Percentiles rank a stretch among this genome's conserved stretches.
Conservation (phyloP, 1,139 yeast species). For the Hyphopichia fennica region DNA sequence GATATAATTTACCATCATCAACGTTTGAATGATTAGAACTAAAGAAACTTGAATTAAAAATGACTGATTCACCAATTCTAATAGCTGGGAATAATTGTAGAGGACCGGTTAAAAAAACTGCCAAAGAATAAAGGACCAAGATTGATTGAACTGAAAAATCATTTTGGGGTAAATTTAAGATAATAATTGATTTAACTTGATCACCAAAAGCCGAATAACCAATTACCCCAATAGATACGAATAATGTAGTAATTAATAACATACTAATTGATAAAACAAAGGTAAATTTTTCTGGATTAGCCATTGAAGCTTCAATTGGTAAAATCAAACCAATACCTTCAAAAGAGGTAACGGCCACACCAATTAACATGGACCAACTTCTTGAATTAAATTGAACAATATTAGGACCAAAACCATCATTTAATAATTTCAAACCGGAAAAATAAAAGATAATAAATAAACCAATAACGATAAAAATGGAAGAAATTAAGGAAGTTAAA, state of each 20-base stretch:
- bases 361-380: constrained; percentile 72
- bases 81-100: constrained; percentile 77
- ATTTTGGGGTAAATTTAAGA: constrained; percentile 67
- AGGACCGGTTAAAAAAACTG: constrained; percentile 75
- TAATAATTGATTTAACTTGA: constrained; percentile 63
- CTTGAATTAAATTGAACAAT: constrained; percentile 53
- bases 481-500: constrained; percentile 64
- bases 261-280: constrained; percentile 61
- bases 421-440: constrained; percentile 45
- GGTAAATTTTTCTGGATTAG: constrained; percentile 69
- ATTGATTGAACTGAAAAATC: constrained; percentile 64
- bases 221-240: constrained; percentile 61
- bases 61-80: constrained; percentile 62
- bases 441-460: constrained; percentile 62
- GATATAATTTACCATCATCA: constrained; percentile 27
- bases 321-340: constrained; percentile 80
- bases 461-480: constrained; percentile 64
- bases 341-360: constrained; percentile 79
- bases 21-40: constrained; percentile 1
- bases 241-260: constrained; percentile 56
- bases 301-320: constrained; percentile 78
- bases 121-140: constrained; percentile 66
- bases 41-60: constrained; percentile 43
- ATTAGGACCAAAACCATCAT: constrained; percentile 51
- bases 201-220: constrained; percentile 75